Evolutionary conservation across 176 grass and related monocot genomes (phyloP), one percentile per base, ranked within the genome.

Genomic region (Triticum monococcum): DNA sequence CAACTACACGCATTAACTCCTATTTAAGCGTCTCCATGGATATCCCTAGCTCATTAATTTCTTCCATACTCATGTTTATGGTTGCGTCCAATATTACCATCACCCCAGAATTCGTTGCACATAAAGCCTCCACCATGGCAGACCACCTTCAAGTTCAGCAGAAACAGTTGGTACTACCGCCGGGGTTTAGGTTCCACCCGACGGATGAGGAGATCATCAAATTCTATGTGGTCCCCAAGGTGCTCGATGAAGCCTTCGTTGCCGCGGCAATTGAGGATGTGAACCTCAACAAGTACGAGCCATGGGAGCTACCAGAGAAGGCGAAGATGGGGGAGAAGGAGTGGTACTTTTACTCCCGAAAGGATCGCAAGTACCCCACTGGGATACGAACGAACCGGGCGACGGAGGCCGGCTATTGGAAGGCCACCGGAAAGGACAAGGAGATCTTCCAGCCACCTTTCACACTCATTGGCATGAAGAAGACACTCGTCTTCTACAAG

Each of bases 141-240:
- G 85, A 78, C 0, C 69, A 77, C 8, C 73, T 52, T 71, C 56
- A 22, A 22, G 20, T 59, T 59, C 56, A 46, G 0, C 72, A 75
- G 17, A 24, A 72, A 13, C 22, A 23, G 12, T 12, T 75, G 43
- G 66, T 88, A 0, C 71, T 94, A 6, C 92, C 92, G 4, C 90
- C 84, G 1, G 95, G 95, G 1, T 97, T 94, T 59, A 68, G 88
- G n/a, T 97, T 94, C 77, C 62, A 91, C 23, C 95, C 95, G 3
- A 81, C 28, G 0, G 92, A 97, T 14, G 87, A 88, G 36, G 95
- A 94, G 86, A 91, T 97, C 46, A 89, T 97, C 75, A 88, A 13
- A 64, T 74, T 31, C 63, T 97, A 97, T 81, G 82, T 97, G 14
- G 81, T 36, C 1, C 86, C 85, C 22, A 94, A 92, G 88, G 90